These are phyloP conservation scores for Aspergillus felis DNA, from an alignment of 2,329 filamentous ascomycete species.

Conservation along the genomic window DNA sequence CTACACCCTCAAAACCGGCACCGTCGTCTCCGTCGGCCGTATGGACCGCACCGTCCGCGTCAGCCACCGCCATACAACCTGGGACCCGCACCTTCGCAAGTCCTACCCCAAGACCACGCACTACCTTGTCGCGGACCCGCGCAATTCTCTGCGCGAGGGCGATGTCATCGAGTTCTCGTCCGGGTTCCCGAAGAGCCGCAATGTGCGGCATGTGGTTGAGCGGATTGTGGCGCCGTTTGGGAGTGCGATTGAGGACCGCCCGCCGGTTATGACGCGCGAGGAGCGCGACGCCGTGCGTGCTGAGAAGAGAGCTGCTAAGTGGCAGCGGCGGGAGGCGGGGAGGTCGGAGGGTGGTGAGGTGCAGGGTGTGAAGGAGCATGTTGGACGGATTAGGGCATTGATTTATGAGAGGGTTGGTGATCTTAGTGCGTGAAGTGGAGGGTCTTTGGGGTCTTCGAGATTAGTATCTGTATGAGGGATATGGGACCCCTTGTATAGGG, in stretches of 20 bases:
- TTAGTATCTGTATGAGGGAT: neutral
- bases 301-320: conserved; percentile 30
- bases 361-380: conserved; percentile 16
- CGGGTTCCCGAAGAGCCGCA: conserved; percentile 35
- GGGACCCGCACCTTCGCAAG: conserved; percentile 37
- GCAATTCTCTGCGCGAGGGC: conserved; percentile 40
- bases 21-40: conserved; percentile 38
- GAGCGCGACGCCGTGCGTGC: conserved; percentile 32
- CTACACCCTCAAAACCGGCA: conserved; percentile 34
- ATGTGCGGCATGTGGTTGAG: conserved; percentile 41
- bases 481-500: neutral
- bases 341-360: conserved; percentile 13
- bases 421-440: neutral
- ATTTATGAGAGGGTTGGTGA: conserved; percentile 21
- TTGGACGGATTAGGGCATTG: conserved; percentile 28
- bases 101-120: conserved; percentile 32
- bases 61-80: conserved; percentile 29
- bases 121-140: conserved; percentile 37
- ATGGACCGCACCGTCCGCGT: conserved; percentile 42
- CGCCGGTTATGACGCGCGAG: conserved; percentile 31
- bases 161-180: conserved; percentile 44
- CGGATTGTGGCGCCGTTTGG: conserved; percentile 42
- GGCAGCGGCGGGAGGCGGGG: conserved; percentile 26
- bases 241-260: conserved; percentile 30
- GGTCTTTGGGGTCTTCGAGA: neutral